Percentiles rank a stretch among this genome's conserved stretches.
phyloP scores from a whole-genome alignment of 2,329 filamentous ascomycete genomes.

The Rhynchosporium secalis region DNA sequence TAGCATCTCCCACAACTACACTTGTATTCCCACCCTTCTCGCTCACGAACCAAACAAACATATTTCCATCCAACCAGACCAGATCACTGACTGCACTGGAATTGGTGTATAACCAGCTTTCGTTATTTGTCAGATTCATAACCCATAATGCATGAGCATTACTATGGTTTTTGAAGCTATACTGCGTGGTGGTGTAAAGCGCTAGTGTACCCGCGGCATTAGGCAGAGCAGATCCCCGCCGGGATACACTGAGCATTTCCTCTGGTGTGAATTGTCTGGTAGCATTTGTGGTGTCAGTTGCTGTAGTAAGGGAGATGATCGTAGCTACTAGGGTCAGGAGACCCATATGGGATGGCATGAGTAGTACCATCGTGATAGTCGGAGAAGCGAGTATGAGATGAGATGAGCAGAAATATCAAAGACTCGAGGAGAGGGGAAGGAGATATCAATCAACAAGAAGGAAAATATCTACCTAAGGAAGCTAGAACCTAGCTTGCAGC shows the following conservation, averaged over 20 bases:
- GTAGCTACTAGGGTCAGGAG: not conserved
- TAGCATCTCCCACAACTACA: conserved; percentile 31
- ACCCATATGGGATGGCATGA: not conserved
- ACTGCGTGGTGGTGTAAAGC: conserved; percentile 70
- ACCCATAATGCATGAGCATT: conserved; percentile 67
- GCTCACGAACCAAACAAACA: conserved; percentile 29
- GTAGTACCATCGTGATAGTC: conserved; percentile 1
- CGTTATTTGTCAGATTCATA: conserved; percentile 56
- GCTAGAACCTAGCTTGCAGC: not conserved
- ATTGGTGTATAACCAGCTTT: conserved; percentile 30
- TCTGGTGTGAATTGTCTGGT: conserved; percentile 61
- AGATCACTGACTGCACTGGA: conserved; percentile 32
- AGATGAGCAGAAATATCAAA: not conserved
- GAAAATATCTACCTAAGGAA: conserved; percentile 14
- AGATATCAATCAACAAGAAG: not conserved
- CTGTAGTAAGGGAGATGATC: conserved; percentile 7
- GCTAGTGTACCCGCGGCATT: conserved; percentile 65
- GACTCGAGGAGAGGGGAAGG: conserved; percentile 16
- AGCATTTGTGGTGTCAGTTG: not conserved
- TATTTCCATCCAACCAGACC: conserved; percentile 32
- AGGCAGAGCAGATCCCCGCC: conserved; percentile 66
- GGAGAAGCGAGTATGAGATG: too few relatives aligned
- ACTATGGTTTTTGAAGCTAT: conserved; percentile 72
- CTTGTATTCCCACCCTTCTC: conserved; percentile 35
- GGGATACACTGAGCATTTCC: conserved; percentile 72